Evolutionary conservation across 1,139 yeast species (phyloP).

Genomic region (Geotrichum siamense): DNA sequence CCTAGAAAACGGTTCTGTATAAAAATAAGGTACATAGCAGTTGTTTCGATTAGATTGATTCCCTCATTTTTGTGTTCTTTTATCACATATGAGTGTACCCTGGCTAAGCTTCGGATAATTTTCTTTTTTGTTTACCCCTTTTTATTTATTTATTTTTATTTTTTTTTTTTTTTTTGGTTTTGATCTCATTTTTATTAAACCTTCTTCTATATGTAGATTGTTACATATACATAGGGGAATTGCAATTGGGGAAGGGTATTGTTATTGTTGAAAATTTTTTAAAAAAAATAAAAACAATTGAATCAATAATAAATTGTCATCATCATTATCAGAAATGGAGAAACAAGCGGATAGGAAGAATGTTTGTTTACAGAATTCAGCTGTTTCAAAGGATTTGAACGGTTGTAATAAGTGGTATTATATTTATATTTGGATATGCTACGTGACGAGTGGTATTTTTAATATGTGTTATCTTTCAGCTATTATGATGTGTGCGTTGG

Average conservation of each 20-base stretch:
- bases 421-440: constrained; percentile 18
- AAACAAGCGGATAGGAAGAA: neutral
- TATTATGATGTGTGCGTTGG: constrained; percentile 32
- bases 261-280: too few relatives aligned
- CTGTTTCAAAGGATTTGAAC: neutral
- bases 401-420: neutral
- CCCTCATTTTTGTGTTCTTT: too few relatives aligned
- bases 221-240: neutral
- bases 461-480: constrained; percentile 30
- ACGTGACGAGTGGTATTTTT: constrained; percentile 27
- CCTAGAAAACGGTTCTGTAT: too few relatives aligned
- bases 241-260: neutral
- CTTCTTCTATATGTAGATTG: neutral
- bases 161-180: neutral
- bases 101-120: too few relatives aligned
- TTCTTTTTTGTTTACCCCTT: too few relatives aligned
- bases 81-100: too few relatives aligned
- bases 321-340: neutral
- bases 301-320: too few relatives aligned
- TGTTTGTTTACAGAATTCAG: neutral
- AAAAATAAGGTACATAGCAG: too few relatives aligned
- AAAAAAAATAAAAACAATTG: too few relatives aligned
- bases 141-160: too few relatives aligned
- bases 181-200: neutral
- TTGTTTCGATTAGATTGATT: too few relatives aligned